A percentile compares a stretch with the other conserved stretches of the same genome.
Evolutionary conservation across 2,329 filamentous ascomycete species (phyloP).

Genomic region (Colletotrichum sp.): DNA sequence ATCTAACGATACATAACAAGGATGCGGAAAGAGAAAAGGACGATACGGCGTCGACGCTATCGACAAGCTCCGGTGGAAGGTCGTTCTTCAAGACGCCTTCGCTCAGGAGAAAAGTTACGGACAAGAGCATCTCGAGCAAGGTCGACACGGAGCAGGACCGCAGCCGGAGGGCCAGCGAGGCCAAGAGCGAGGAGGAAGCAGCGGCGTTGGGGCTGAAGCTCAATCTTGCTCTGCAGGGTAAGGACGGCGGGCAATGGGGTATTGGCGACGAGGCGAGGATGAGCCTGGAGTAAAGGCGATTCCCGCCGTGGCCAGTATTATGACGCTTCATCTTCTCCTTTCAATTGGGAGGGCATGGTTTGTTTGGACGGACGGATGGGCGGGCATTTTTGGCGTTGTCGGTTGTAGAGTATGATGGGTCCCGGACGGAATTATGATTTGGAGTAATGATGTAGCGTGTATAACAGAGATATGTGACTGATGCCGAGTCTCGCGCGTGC

Average conservation of each 20-base stretch:
- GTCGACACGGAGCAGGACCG: constrained; percentile 36
- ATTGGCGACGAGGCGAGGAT: constrained; percentile 85
- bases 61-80: constrained; percentile 46
- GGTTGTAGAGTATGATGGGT: constrained; percentile 3
- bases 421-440: background rate
- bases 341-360: background rate
- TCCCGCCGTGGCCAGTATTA: background rate
- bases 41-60: constrained; percentile 51
- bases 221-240: constrained; percentile 58
- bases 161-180: constrained; percentile 43
- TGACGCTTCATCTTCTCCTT: background rate
- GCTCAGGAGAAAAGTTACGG: constrained; percentile 43
- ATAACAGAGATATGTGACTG: background rate
- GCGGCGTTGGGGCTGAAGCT: constrained; percentile 48
- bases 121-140: constrained; percentile 27
- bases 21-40: constrained; percentile 31
- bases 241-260: constrained; percentile 71
- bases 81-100: constrained; percentile 48
- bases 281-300: constrained; percentile 68
- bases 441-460: background rate
- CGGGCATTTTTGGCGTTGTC: constrained; percentile 10
- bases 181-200: constrained; percentile 46
- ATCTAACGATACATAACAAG: constrained; percentile 6
- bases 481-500: background rate
- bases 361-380: background rate